Conservation (phyloP, 2,329 filamentous ascomycete genomes). For the Onygenales sp. region DNA sequence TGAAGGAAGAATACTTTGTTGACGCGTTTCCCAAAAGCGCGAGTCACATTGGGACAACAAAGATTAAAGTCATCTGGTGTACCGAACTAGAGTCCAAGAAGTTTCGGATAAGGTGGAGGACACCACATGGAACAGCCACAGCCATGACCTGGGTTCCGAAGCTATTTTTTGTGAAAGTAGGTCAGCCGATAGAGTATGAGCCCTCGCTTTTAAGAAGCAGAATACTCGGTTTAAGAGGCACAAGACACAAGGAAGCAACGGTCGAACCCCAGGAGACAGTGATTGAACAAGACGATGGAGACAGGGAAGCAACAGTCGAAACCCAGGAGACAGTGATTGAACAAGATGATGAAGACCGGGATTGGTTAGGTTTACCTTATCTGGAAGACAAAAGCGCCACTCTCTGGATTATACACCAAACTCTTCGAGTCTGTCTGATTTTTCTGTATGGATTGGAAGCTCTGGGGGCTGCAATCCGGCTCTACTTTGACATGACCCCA, state of each 20-base stretch:
- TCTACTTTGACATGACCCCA: too few relatives aligned
- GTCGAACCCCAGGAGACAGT: neutral
- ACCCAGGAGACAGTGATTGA: neutral
- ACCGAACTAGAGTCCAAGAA: neutral
- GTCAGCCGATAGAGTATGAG: neutral
- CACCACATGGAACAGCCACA: neutral
- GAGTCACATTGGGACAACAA: neutral
- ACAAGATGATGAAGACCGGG: neutral
- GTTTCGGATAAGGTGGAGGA: conserved; percentile 1
- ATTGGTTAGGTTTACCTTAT: neutral
- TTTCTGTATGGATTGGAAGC: neutral
- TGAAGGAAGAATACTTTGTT: neutral
- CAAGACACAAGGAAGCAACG: too few relatives aligned
- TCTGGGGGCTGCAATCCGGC: too few relatives aligned
- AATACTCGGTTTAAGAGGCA: too few relatives aligned
- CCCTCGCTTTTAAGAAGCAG: neutral
- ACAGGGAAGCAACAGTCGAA: neutral
- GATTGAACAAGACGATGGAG: neutral
- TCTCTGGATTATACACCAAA: neutral
- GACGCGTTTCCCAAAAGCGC: neutral
- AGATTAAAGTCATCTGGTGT: neutral
- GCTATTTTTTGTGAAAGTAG: neutral
- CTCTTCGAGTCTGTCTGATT: neutral
- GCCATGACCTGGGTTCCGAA: neutral
- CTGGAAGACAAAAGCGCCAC: neutral